A percentile compares a stretch with the other conserved stretches of the same genome.
phyloP scores from a whole-genome alignment of 306 rosid species.

The Cucurbita maxima region DNA sequence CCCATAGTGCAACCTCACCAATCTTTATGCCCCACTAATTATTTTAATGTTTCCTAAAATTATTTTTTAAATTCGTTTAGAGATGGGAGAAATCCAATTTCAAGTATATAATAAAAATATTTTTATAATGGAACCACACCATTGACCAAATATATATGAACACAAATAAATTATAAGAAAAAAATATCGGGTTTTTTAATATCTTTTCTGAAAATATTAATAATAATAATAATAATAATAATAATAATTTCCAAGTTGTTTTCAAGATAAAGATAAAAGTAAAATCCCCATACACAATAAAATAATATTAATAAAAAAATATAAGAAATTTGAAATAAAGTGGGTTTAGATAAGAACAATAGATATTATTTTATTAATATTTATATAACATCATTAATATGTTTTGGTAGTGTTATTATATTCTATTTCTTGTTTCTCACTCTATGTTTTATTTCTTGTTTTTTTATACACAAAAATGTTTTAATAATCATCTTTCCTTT shows the following conservation, averaged over 20 bases:
- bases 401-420: not conserved
- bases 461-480: not conserved
- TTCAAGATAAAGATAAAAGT: not conserved
- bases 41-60: not conserved
- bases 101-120: not conserved
- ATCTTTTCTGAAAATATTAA: not conserved
- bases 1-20: not conserved
- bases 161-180: not conserved
- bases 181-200: not conserved
- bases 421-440: not conserved
- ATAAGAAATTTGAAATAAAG: slow-evolving; percentile 3
- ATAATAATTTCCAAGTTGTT: not conserved
- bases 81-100: not conserved
- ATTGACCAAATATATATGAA: not conserved
- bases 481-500: not conserved
- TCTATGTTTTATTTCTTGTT: not conserved
- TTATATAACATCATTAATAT: not conserved
- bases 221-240: no score
- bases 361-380: not conserved
- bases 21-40: not conserved
- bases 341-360: slow-evolving; percentile 3
- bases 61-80: not conserved
- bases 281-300: slow-evolving; percentile 1
- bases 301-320: not conserved
- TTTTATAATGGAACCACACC: not conserved